Base-by-base conservation (phyloP, 306 rosid genomes). In the Dryas octopetala region DNA sequence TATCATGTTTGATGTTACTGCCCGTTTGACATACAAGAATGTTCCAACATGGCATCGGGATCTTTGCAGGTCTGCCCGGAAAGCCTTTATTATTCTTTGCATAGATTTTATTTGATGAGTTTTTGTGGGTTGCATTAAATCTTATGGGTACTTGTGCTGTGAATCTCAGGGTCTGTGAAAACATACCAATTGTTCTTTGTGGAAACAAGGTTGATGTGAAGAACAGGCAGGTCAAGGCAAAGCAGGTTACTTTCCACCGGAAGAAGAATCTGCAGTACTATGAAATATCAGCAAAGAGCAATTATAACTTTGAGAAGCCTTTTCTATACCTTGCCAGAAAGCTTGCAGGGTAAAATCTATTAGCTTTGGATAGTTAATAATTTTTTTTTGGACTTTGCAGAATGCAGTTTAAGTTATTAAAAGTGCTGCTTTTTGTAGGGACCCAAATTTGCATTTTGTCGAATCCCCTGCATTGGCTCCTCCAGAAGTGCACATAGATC, bases 401-500 rank as follows among this genome's bases (percentile, higher is more conserved):
- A 10, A 16, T 71, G 38, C 28, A 3, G 62, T 47, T 73, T 1
- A 16, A 41, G 66, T 78, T 19, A 57, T 44, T 12, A n/a, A 15
- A 19, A 62, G 63, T 4, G 16, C 23, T 58, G 44, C 32, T 48
- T 80, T 55, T 80, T 89, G 85, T 82, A 92, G 96, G 2, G 96
- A 92, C 76, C 68, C 93, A 4, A 90, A 88, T 67, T 76, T 92
- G 81, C 97, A 92, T 75, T 92, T 92, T 32, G 97, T 92, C 3
- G 97, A 92, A 76, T 85, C 97, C 46, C 98, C 98, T 13, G 98
- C 98, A 4, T 70, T 93, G 76, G 93, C 93, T 63, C 98, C 98
- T 23, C 98, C 98, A 1, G 98, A 93, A 69, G 94, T 93, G 49
- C 91, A 90, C 66, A 90, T 93, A 17, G 96, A 93, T 83, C 51